phyloP scores from a whole-genome alignment of 768 basidiomycete genomes.

The Kwoniella shandongensis region DNA sequence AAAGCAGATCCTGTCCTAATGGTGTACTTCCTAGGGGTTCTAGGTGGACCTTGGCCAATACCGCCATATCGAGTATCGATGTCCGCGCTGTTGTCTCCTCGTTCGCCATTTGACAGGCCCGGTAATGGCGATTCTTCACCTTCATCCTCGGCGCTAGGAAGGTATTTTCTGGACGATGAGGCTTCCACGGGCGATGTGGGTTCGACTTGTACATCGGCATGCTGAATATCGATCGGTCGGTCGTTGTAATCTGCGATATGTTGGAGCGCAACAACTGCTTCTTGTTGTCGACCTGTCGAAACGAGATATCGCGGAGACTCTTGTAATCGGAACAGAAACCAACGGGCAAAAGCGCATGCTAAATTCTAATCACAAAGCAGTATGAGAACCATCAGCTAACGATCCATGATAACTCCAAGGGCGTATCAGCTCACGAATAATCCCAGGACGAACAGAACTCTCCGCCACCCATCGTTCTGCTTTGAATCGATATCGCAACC shows the following conservation, averaged over 20 bases:
- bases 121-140: constrained; percentile 3
- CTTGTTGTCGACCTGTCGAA: constrained; percentile 76
- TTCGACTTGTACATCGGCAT: constrained; percentile 64
- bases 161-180: not conserved
- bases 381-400: constrained; percentile 5
- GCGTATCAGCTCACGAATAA: constrained; percentile 68
- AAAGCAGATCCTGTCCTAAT: constrained; percentile 43
- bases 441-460: constrained; percentile 74
- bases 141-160: not conserved
- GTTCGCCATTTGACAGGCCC: not conserved
- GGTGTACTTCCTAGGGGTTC: constrained; percentile 17
- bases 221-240: constrained; percentile 64
- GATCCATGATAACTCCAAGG: not conserved
- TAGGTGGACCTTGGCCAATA: constrained; percentile 19
- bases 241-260: constrained; percentile 87
- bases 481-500: constrained; percentile 63
- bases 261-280: constrained; percentile 78
- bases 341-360: constrained; percentile 80
- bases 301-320: constrained; percentile 94
- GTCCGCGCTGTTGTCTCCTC: not conserved
- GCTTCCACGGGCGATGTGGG: not conserved
- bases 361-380: constrained; percentile 67
- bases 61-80: constrained; percentile 6
- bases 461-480: constrained; percentile 86
- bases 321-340: constrained; percentile 84